These are phyloP conservation scores for Acanthamoeba divionensis DNA, from an alignment of 208 protist species.

Conservation along the genomic window DNA sequence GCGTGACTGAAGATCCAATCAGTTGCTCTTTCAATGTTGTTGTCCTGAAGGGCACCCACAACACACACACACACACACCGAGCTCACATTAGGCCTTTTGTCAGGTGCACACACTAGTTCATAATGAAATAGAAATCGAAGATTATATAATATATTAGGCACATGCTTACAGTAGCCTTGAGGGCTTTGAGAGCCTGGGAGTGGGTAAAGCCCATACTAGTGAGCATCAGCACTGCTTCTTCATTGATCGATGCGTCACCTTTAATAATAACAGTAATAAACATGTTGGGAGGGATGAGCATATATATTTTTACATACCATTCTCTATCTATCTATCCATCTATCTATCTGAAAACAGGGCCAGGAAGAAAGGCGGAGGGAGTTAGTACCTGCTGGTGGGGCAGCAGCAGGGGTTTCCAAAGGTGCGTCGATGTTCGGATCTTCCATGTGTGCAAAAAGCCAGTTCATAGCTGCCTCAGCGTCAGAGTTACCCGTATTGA, in stretches of 20 bases:
- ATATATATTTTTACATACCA: no score
- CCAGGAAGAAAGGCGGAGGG: not conserved
- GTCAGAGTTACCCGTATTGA: constrained; percentile 54
- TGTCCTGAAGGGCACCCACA: constrained; percentile 56
- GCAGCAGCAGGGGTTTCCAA: not conserved
- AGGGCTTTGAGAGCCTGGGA: constrained; percentile 81
- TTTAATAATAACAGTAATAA: no score
- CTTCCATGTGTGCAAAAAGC: constrained; percentile 78
- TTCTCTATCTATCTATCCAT: no score
- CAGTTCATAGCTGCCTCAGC: constrained; percentile 77
- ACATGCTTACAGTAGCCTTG: constrained; percentile 73
- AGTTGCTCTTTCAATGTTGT: constrained; percentile 91
- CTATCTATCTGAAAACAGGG: no score
- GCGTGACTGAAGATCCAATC: constrained; percentile 95
- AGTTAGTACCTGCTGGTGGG: no score
- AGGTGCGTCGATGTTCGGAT: constrained; percentile 71
- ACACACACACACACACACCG: not conserved
- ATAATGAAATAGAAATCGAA: not conserved
- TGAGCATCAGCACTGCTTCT: constrained; percentile 63
- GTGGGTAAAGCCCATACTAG: constrained; percentile 72
- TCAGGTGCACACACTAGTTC: not conserved
- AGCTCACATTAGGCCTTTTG: not conserved
- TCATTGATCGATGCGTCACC: not conserved
- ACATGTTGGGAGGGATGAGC: no score
- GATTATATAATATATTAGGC: not conserved